Evolutionary conservation across 2,329 filamentous ascomycete genomes (phyloP), one percentile per base, ranked within the genome.

Genomic region (Cercospora zeae-maydis): DNA sequence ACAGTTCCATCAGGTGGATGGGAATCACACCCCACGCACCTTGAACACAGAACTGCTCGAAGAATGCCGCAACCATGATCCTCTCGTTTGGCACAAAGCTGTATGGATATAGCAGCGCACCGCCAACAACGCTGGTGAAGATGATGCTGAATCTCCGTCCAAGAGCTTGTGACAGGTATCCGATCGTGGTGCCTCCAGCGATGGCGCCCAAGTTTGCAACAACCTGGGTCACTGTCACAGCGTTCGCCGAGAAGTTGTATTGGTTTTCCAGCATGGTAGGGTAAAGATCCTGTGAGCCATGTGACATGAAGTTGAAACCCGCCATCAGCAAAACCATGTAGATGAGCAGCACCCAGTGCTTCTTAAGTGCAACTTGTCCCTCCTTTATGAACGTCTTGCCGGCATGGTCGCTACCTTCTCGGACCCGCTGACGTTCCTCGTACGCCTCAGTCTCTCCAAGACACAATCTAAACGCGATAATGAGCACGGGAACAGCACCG

Each of bases 221-320:
- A 30, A 81, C 79, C 63, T 82, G 80, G 1, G 80, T 81, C 4
- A 82, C 76, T 1, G 80, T 82, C 4, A 81, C 78, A 2, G 71
- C 75, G 62, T 81, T 76, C 31, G 76, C 60, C 8, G 78, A 80
- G 75, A 86, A 86, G 59, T 79, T 76, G 74, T 82, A 85, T 69
- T 86, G 81, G 66, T 82, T 90, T 76, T 78, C 70, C 13, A 86
- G 73, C 79, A 87, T 83, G 3, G 84, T 86, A 0, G 83, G 84
- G 66, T 86, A 88, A 1, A 87, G 75, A 74, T 88, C 85, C 70
- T 89, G 86, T 21, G 86, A 89, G 59, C 90, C 90, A 73, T 93
- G 90, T 16, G 87, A 90, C 89, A 95, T 92, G 74, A 95, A 96
- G 78, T 96, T 96, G 81, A 96, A 95, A 3, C 91, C 91, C 1